Evolutionary conservation across 2,329 filamentous ascomycete genomes (phyloP), one percentile per base, ranked within the genome.

Genomic region (Alternaria panax): DNA sequence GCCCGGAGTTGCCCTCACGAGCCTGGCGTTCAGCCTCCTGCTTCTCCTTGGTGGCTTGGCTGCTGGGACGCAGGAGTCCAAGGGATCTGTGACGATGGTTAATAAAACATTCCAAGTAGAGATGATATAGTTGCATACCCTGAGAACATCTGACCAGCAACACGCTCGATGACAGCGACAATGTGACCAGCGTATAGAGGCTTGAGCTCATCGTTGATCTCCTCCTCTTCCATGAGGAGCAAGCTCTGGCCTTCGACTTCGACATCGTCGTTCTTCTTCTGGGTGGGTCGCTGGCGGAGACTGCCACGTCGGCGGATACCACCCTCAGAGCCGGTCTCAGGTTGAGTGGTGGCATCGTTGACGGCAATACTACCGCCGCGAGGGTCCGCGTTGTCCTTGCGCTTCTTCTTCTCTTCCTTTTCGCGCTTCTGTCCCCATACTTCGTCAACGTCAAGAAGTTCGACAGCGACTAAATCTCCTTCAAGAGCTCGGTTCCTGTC

Each of bases 361-460:
- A 88, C 88, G 65, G 90, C 90, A 72, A 88, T 92, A 66, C 87
- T 90, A 63, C 90, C 90, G 66, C 90, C 90, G 66, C 94, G 89
- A 59, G 92, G 93, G 76, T 98, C 95, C 32, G 93, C 96, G 60
- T 97, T 96, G 75, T 99, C 95, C 85, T 99, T 99, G 79, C 95
- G 92, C 84, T 98, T 99, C 88, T 99, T 99, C 87, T 99, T 99
- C 79, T 99, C 95, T 81, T 99, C 95, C 79, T 99, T 99, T 80
- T 99, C 95, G 57, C 93, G 92, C 85, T 99, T 99, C 83, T 99
- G 95, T 24, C 90, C 88, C 95, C 95, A 99, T 3, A 99, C 95
- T 76, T 99, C 95, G 76, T 98, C 95, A 7, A 99, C 95, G 74
- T 99, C 94, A 51, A 99, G 88, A 46, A 99, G 88, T 80, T 99